These are phyloP conservation scores for Cercospora sesami DNA, from an alignment of 2,329 filamentous ascomycete species.

Conservation along the genomic window DNA sequence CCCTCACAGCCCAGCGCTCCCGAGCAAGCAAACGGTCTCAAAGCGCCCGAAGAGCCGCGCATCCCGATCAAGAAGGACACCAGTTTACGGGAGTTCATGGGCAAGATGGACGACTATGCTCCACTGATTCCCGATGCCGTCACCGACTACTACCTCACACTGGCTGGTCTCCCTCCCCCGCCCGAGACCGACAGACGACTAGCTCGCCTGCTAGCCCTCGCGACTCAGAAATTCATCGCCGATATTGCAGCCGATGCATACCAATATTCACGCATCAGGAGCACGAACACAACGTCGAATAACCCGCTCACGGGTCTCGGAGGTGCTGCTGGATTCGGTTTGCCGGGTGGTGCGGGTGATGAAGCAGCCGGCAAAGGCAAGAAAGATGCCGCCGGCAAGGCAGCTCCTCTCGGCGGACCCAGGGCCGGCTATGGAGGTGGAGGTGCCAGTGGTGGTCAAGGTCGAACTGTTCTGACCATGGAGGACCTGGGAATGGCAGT, in stretches of 20 bases:
- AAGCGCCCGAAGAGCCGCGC: constrained; percentile 58
- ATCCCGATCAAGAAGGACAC: constrained; percentile 84
- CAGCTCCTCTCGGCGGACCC: constrained; percentile 50
- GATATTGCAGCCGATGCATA: constrained; percentile 97
- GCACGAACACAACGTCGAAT: constrained; percentile 85
- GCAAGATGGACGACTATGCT: constrained; percentile 97
- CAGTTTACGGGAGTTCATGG: constrained; percentile 85
- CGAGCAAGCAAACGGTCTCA: constrained; percentile 70
- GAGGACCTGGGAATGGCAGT: constrained; percentile 98
- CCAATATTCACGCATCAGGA: constrained; percentile 93
- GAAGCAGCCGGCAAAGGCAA: constrained; percentile 57
- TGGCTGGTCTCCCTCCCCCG: constrained; percentile 88
- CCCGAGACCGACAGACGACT: constrained; percentile 88
- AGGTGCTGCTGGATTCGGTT: constrained; percentile 66
- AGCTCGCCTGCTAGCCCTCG: constrained; percentile 87
- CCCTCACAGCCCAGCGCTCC: constrained; percentile 48
- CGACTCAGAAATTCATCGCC: constrained; percentile 98
- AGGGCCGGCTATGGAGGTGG: constrained; percentile 68
- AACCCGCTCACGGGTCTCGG: constrained; percentile 88
- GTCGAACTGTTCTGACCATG: constrained; percentile 94
- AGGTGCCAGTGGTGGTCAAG: constrained; percentile 83
- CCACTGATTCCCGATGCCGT: constrained; percentile 99
- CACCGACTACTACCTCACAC: constrained; percentile 95
- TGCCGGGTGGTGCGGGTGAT: constrained; percentile 53
- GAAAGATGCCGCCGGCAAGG: constrained; percentile 39